Evolutionary conservation across 352 stramenopile species (phyloP), one percentile per base, ranked within the genome.

Genomic region (Phytophthora europaea): DNA sequence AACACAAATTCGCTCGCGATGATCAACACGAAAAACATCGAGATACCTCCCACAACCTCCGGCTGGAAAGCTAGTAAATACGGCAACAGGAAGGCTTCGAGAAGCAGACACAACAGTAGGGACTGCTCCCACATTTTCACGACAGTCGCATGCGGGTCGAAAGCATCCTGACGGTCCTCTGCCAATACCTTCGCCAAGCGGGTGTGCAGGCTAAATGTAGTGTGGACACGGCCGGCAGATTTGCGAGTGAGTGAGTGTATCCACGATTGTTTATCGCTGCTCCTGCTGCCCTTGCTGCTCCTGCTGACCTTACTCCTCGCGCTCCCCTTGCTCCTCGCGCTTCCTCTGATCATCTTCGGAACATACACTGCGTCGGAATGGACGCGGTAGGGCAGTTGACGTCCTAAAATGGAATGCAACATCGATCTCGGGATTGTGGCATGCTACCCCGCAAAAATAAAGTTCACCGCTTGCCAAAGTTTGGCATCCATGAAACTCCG

Each of bases 101-200:
- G 87, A 1, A 88, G 55, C 8, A 87, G 61, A 5, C 73, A 75
- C 1, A 73, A 36, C 16, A 93, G 67, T 52, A 93, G 59, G 8
- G 82, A 31, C 38, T 91, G 78, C 15, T 87, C 71, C 85, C 85
- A 93, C 3, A 71, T 26, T 28, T 77, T 79, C 51, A 93, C 70
- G 10, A 28, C 64, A 3, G 8, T n/a, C 22, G 80, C 69, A 38
- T 89, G 76, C 0, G 85, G 84, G 28, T 91, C 81, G 22, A 91
- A 75, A 3, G 85, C 79, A n/a, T 82, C 60, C 33, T 63, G 38
- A 20, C 56, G 36, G 16, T 63, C 56, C 13, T 63, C 56, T 51
- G 56, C 56, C 10, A 63, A 26, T 15, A 62, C 56, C 6, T 52
- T 53, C 12, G 22, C 36, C 23, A 63, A 12, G 13, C 56, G 38